Conservation (phyloP, 2,329 filamentous ascomycete genomes). For the Lasiodiplodia sp. region DNA sequence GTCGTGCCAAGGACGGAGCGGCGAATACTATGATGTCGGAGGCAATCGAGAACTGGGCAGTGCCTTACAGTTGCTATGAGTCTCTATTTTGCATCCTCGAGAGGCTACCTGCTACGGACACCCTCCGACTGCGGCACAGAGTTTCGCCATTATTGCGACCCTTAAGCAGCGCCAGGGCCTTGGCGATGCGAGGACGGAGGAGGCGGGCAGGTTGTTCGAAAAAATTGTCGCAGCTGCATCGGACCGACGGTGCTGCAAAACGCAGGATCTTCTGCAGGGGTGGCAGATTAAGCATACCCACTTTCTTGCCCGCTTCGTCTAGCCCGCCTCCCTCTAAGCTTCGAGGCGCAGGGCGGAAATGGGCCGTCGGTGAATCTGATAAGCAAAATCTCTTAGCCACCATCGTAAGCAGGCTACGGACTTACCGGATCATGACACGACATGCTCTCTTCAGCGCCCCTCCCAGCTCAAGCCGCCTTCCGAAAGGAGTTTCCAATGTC, state of each 20-base stretch:
- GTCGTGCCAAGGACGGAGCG: conserved; percentile 13
- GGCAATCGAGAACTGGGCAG: neutral
- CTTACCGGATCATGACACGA: neutral
- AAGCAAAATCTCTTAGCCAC: conserved; percentile 10
- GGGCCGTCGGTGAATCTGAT: conserved; percentile 7
- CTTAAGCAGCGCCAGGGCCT: neutral
- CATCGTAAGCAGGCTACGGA: neutral
- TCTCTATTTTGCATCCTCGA: no score
- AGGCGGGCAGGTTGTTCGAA: neutral
- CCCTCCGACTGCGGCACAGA: neutral
- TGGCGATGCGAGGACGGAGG: neutral
- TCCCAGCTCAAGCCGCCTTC: neutral
- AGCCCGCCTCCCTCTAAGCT: conserved; percentile 11
- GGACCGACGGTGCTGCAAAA: conserved; percentile 2
- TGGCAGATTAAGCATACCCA: conserved; percentile 8
- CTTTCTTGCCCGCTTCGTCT: conserved; percentile 12
- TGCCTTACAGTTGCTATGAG: neutral
- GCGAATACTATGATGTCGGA: neutral
- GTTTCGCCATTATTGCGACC: neutral
- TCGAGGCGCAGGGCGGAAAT: conserved; percentile 11
- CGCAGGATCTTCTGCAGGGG: conserved; percentile 11
- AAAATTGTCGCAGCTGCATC: conserved; percentile 25
- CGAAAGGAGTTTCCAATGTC: neutral
- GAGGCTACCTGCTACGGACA: no score
- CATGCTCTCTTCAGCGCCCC: neutral